Conservation (phyloP, 306 rosid genomes). For the Malus fusca region DNA sequence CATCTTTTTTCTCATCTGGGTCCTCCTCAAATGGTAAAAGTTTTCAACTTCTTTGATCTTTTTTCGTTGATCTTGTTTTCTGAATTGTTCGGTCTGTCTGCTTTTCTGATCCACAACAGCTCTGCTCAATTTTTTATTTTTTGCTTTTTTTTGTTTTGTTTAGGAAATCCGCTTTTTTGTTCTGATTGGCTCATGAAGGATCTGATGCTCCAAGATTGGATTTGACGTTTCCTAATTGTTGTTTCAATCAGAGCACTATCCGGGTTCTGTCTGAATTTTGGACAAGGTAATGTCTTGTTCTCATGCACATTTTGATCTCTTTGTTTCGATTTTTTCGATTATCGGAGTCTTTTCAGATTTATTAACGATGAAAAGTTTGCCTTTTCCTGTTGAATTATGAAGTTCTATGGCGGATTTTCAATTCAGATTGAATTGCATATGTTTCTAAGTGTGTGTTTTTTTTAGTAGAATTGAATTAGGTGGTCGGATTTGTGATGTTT, state of each 20-base stretch:
- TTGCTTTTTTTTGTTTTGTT: not conserved
- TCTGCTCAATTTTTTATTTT: conserved; percentile 17
- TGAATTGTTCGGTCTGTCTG: conserved; percentile 7
- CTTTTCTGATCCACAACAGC: conserved; percentile 33
- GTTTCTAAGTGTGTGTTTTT: not conserved
- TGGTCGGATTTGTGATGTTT: conserved; percentile 29
- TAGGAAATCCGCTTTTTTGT: conserved; percentile 31
- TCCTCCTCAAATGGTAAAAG: conserved; percentile 46
- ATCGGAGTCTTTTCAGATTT: conserved; percentile 16
- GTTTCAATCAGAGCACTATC: conserved; percentile 46
- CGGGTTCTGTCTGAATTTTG: conserved; percentile 56
- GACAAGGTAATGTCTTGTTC: conserved; percentile 35
- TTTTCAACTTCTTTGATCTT: conserved; percentile 24
- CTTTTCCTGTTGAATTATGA: conserved; percentile 24
- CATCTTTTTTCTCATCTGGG: conserved; percentile 38
- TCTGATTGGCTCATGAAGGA: conserved; percentile 45
- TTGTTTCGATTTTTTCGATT: conserved; percentile 16
- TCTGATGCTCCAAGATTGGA: conserved; percentile 63
- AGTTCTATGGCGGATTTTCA: conserved; percentile 10
- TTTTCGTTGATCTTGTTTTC: conserved; percentile 13
- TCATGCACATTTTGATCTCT: conserved; percentile 50
- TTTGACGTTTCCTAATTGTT: conserved; percentile 42
- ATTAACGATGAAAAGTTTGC: conserved; percentile 12
- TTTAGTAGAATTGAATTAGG: conserved; percentile 11
- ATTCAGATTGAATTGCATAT: conserved; percentile 25